Evolutionary conservation across 768 basidiomycete genomes (phyloP).

Genomic region (Podaxis carcinomalis): DNA sequence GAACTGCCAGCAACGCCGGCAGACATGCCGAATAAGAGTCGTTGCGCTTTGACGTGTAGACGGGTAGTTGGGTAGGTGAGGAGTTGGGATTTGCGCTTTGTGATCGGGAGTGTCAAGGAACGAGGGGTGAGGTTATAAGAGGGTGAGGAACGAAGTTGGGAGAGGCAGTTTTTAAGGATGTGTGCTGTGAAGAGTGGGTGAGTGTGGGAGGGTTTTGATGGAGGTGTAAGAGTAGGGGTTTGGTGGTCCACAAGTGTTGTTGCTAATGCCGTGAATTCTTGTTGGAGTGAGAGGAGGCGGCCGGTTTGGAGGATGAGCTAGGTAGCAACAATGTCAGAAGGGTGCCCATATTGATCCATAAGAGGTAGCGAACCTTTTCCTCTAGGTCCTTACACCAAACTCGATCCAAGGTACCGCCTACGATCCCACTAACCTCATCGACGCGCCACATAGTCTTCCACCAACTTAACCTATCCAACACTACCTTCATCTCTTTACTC

Average conservation of each 20-base stretch:
- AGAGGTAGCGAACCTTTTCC: constrained; percentile 33
- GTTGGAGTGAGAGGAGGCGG: constrained; percentile 45
- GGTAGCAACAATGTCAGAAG: background rate
- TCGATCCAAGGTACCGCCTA: constrained; percentile 31
- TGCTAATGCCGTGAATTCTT: constrained; percentile 35
- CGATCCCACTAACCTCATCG: constrained; percentile 40
- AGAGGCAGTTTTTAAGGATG: constrained; percentile 54
- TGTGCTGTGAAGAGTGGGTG: constrained; percentile 37
- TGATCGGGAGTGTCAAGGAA: constrained; percentile 48
- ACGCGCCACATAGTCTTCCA: constrained; percentile 41
- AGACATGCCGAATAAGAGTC: constrained; percentile 45
- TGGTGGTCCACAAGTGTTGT: constrained; percentile 24
- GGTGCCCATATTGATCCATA: background rate
- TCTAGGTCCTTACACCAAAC: constrained; percentile 47
- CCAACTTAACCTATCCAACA: constrained; percentile 42
- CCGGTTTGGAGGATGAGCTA: constrained; percentile 69
- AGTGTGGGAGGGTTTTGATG: background rate
- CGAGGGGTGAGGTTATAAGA: constrained; percentile 38
- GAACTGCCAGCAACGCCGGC: constrained; percentile 45
- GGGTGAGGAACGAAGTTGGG: constrained; percentile 47
- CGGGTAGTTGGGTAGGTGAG: constrained; percentile 48
- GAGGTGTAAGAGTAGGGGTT: background rate
- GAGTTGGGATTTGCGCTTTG: constrained; percentile 48
- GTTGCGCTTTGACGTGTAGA: constrained; percentile 64
- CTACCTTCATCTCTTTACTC: constrained; percentile 29